These are phyloP conservation scores for Gaultheria prostrata DNA, from an alignment of 148 eudicot genomes.

Conservation along the genomic window DNA sequence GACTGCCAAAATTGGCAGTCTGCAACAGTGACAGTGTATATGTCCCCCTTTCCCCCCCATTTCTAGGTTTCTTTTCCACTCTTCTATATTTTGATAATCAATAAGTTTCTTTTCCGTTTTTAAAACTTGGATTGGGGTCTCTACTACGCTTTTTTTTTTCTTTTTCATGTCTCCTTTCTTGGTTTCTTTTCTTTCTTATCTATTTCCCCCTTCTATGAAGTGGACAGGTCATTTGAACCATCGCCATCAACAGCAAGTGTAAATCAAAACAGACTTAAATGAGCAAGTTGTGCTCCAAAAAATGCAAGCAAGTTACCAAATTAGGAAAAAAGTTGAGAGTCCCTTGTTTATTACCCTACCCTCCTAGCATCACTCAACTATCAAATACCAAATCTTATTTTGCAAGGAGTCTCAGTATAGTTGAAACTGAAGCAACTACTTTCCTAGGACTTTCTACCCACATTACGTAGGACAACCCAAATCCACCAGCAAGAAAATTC, in stretches of 20 bases:
- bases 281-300: not conserved
- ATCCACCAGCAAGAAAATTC: not conserved
- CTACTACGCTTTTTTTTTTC: not conserved
- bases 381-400: not conserved
- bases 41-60: no score
- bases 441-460: not conserved
- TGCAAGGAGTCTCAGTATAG: not conserved
- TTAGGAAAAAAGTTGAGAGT: not conserved
- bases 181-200: not conserved
- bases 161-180: not conserved
- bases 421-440: not conserved
- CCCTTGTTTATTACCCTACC: not conserved
- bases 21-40: not conserved
- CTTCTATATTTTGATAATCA: not conserved
- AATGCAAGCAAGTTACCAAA: not conserved
- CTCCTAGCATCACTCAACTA: not conserved
- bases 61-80: not conserved
- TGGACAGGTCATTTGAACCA: no score
- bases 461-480: not conserved
- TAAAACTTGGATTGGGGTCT: not conserved
- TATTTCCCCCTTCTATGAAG: not conserved
- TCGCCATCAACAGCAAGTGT: not conserved
- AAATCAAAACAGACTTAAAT: not conserved
- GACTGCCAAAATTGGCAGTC: not conserved
- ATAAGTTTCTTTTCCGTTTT: slow-evolving; percentile 1